Conservation (phyloP, 371 early-diverging fungal genomes). For the Chytridiales sp. region DNA sequence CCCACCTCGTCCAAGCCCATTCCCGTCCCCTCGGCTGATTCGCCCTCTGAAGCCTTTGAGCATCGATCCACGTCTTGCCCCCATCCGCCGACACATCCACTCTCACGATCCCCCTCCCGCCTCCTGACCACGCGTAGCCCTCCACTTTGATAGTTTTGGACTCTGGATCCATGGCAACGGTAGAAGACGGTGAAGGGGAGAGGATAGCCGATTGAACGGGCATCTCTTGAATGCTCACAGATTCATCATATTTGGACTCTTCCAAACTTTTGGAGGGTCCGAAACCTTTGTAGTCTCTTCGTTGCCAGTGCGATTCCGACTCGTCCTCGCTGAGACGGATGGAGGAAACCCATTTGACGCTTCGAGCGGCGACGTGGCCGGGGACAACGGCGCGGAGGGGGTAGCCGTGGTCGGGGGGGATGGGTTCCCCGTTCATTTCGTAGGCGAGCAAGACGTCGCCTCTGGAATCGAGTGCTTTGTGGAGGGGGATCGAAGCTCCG, state of each 20-base stretch:
- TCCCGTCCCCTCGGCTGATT: constrained; percentile 15
- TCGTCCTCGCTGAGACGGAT: constrained; percentile 64
- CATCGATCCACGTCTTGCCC: constrained; percentile 71
- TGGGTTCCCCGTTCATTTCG: constrained; percentile 77
- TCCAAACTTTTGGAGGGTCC: constrained; percentile 58
- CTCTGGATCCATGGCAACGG: constrained; percentile 5
- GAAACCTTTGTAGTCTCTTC: constrained; percentile 79
- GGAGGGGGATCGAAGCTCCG: constrained; percentile 72
- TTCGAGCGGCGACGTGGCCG: constrained; percentile 84
- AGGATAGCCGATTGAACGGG: constrained; percentile 58
- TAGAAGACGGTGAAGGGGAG: constrained; percentile 37
- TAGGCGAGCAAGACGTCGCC: constrained; percentile 84
- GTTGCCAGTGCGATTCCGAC: constrained; percentile 71
- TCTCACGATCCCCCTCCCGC: constrained; percentile 67
- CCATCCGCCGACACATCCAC: constrained; percentile 79
- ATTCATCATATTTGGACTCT: constrained; percentile 38
- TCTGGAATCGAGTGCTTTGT: constrained; percentile 64
- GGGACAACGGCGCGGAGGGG: constrained; percentile 82
- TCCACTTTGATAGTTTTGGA: constrained; percentile 30
- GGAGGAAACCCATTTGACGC: constrained; percentile 74
- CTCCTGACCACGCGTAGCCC: constrained; percentile 79
- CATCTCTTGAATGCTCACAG: constrained; percentile 64
- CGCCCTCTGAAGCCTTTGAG: constrained; percentile 19
- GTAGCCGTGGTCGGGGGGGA: constrained; percentile 79
- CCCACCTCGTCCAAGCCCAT: constrained; percentile 51